Base-by-base conservation (phyloP, 768 basidiomycete genomes). In the Boletus rubropictus region DNA sequence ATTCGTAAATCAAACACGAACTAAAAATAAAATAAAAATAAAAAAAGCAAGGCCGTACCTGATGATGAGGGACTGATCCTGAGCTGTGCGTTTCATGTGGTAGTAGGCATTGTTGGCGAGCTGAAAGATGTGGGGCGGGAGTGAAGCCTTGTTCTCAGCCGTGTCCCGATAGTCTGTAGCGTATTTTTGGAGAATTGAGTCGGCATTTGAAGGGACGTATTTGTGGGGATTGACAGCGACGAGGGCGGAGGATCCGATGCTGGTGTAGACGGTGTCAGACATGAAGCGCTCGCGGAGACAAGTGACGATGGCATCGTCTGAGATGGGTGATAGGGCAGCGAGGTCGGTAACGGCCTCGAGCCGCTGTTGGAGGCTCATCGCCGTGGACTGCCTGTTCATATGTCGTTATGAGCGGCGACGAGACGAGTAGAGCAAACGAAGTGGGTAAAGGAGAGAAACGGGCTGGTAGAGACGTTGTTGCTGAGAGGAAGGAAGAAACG, bases 191-290 rank as follows among this genome's bases (percentile, higher is more conserved):
- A 97, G 70, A 27, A 88, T 69, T 0, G 86, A 80, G 70, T 97
- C 94, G 53, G 87, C 81, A 58, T 90, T 95, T 45, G 81, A 79
- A 15, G 84, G 53, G 35, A 95, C 77, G 56, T 89, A 92, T 66
- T 94, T 93, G 74, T 94, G 88, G 0, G 94, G 93, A 67, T 98
- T 98, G 57, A 97, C 74, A 25, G 87, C 87, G 52, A 97, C 82
- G 55, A 96, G 72, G 7, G 76, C 75, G 24, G 81, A 81, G 5
- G 85, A 71, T 40, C 88, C 85, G 53, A 91, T 60, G 56, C 57
- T 71, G 39, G 90, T 89, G 70, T 92, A 92, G 56, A 89, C 83
- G 54, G 70, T 76, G 71, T 92, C 90, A 3, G 81, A 70, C 78
- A 90, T 83, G 69, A 92, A 92, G 14, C 90, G 78, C 62, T 92